Evolutionary conservation across 192 early-diverging fungal genomes (phyloP).

Genomic region (Hyaloraphidium curvatum): DNA sequence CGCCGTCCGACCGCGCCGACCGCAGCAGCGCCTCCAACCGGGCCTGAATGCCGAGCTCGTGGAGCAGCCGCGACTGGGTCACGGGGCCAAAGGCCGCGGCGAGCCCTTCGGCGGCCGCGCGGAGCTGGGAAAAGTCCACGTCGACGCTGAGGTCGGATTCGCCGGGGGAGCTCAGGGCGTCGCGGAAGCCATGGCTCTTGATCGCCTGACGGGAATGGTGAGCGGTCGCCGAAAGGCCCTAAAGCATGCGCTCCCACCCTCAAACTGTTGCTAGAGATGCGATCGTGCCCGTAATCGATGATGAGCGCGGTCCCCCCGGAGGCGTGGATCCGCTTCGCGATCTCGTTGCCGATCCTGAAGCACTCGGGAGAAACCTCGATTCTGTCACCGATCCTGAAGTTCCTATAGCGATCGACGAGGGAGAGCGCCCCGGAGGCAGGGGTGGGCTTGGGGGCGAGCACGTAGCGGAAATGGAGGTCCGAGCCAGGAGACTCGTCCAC

Average conservation of each 20-base stretch:
- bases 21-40: slow-evolving; percentile 48
- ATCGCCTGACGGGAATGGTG: slow-evolving; percentile 42
- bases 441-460: slow-evolving; percentile 41
- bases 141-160: slow-evolving; percentile 75
- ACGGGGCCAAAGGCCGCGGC: slow-evolving; percentile 50
- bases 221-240: not conserved
- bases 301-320: slow-evolving; percentile 53
- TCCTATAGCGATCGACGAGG: slow-evolving; percentile 4
- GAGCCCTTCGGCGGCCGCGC: slow-evolving; percentile 24
- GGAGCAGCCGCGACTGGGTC: slow-evolving; percentile 52
- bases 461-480: slow-evolving; percentile 52
- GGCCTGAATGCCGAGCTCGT: slow-evolving; percentile 60
- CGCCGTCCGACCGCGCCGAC: slow-evolving; percentile 19
- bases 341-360: slow-evolving; percentile 34
- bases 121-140: slow-evolving; percentile 70
- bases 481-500: slow-evolving; percentile 40
- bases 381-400: slow-evolving; percentile 47
- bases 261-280: slow-evolving; percentile 52
- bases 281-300: slow-evolving; percentile 80
- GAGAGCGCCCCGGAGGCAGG: slow-evolving; percentile 15
- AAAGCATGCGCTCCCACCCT: too few species aligned
- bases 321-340: slow-evolving; percentile 46
- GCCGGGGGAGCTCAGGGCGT: slow-evolving; percentile 62
- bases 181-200: slow-evolving; percentile 54
- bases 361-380: slow-evolving; percentile 76